Evolutionary conservation across 1,284 basidiomycete genomes (phyloP), one percentile per base, ranked within the genome.

Genomic region (Chalciporus sp.): DNA sequence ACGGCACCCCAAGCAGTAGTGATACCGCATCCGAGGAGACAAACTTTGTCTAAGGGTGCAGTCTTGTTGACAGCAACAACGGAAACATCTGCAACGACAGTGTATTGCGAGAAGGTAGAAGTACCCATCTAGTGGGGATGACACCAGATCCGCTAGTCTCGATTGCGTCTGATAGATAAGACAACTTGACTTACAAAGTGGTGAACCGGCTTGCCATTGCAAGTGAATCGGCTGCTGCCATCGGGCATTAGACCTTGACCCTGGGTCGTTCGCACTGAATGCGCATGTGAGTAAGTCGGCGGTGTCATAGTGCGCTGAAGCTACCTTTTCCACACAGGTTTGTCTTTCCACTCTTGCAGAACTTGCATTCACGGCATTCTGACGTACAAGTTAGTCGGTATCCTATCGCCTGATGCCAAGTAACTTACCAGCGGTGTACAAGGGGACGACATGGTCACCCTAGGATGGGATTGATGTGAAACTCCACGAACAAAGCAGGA

Each of bases 61-160:
- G 85, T 79, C 58, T 85, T 80, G 75, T 90, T 86, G 58, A 99
- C 87, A 23, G 92, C 86, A 41, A 99, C 96, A 20, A 99, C 92
- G 31, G 95, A 98, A 58, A 95, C 95, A 67, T 99, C 94, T 47
- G 94, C 93, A 5, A 99, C 95, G 53, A 99, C 97, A 11, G 97
- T 99, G 80, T 99, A 99, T 73, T 99, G 95, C 23, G 94, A 95
- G 78, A 99, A 99, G 5, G 96, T 97, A 43, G 95, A 98, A 20
- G 90, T 94, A 45, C 96, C 96, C 97, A 99, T 99, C 93, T 95
- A 45, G 49, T 27, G 41, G 26, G 7, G 23, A 9, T 29, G 12
- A 41, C 20, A 28, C 51, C n/a, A 52, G 41, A 41, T 51, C 47
- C 26, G 16, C 11, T 10, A 11, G n/a, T 41, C 26, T 49, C 16